A percentile compares a stretch with the other conserved stretches of the same genome.
These are phyloP conservation scores for Plasmodium cynomolgi DNA, from an alignment of 169 alveolate genomes.

Conservation along the genomic window DNA sequence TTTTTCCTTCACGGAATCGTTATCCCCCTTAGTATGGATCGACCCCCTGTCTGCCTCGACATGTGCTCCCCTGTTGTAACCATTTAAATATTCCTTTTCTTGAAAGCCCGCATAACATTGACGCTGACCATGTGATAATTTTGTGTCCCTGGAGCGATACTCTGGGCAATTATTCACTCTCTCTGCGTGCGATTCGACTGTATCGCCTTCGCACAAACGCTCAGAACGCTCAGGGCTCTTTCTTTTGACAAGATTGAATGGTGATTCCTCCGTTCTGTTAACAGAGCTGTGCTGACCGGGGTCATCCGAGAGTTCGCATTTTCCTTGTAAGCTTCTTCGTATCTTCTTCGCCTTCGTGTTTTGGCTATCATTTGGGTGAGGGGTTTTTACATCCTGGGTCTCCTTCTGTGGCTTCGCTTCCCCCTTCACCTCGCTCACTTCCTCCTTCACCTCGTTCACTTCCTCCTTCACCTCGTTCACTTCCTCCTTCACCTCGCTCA, in stretches of 20 bases:
- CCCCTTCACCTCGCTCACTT: background rate
- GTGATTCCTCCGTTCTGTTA: background rate
- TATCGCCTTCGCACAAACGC: background rate
- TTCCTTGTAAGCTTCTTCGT: background rate
- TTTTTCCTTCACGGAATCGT: background rate
- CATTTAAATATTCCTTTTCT: background rate
- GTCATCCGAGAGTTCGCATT: slow-evolving; percentile 7
- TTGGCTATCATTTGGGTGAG: background rate
- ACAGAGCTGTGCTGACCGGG: background rate
- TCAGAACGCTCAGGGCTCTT: background rate
- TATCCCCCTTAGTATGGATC: background rate
- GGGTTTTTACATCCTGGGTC: background rate
- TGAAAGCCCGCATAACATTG: background rate
- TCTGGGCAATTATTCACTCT: background rate
- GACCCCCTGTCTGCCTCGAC: background rate
- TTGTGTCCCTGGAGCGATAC: background rate
- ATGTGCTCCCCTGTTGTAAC: background rate
- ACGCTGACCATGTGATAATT: background rate
- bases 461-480: slow-evolving; percentile 45
- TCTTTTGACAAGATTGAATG: background rate
- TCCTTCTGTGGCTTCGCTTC: background rate
- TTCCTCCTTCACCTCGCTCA: slow-evolving; percentile 43
- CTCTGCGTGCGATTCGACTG: background rate
- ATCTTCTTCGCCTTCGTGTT: slow-evolving; percentile 1
- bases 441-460: background rate